These are phyloP conservation scores for Metschnikowia rubicola DNA, from an alignment of 805 yeast species.

Conservation along the genomic window DNA sequence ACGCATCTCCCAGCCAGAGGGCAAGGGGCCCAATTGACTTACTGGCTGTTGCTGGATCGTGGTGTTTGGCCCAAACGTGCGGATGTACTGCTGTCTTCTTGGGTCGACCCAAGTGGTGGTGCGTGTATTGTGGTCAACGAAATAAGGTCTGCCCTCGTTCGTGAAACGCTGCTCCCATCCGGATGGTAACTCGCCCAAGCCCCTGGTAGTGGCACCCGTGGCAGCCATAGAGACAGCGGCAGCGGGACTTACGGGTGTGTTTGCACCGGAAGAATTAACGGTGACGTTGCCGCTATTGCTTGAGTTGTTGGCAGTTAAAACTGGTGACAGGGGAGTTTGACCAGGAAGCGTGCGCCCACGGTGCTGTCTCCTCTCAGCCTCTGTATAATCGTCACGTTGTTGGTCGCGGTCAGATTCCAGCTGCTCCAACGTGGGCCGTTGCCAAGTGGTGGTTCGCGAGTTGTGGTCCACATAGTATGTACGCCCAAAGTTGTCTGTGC, in stretches of 20 bases:
- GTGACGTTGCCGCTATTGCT: conserved; percentile 41
- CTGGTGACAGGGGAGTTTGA: conserved; percentile 36
- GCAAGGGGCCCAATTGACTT: conserved; percentile 94
- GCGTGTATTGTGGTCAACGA: conserved; percentile 98
- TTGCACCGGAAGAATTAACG: conserved; percentile 41
- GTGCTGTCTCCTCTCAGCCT: conserved; percentile 87
- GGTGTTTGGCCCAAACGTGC: conserved; percentile 87
- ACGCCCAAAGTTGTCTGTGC: conserved; percentile 96
- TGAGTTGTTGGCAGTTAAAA: conserved; percentile 19
- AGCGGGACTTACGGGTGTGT: conserved; percentile 57
- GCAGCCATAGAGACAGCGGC: conserved; percentile 69
- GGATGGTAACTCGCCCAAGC: conserved; percentile 93
- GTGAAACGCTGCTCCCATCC: conserved; percentile 99
- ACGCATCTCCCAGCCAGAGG: conserved; percentile 99
- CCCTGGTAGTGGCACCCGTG: conserved; percentile 88
- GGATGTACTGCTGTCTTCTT: conserved; percentile 95
- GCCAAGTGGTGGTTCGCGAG: conserved; percentile 98
- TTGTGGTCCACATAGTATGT: conserved; percentile 98
- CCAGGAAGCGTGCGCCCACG: conserved; percentile 88
- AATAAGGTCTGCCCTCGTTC: conserved; percentile 97
- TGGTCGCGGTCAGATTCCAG: conserved; percentile 66
- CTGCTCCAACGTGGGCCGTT: conserved; percentile 83
- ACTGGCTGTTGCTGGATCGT: conserved; percentile 98
- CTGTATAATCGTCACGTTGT: conserved; percentile 66
- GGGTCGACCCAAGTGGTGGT: conserved; percentile 99